Evolutionary conservation across 345 rosid genomes (phyloP).

Genomic region (Eucalyptus pauciflora): DNA sequence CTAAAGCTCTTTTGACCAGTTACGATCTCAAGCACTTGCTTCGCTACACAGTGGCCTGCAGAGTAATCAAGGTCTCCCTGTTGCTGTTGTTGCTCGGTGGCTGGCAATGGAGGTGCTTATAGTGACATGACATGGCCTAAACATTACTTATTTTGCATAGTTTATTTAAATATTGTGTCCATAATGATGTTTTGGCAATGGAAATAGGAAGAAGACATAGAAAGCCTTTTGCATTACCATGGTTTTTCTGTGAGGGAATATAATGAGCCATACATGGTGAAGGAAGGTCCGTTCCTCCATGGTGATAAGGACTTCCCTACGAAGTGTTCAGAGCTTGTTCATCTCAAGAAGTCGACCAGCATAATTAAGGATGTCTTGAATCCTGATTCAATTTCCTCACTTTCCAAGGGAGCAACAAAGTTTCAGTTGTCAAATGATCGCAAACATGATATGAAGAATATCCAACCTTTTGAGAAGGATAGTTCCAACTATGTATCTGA

Average conservation of each 20-base stretch:
- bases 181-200: slow-evolving; percentile 4
- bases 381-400: slow-evolving; percentile 13
- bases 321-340: slow-evolving; percentile 78
- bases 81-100: slow-evolving; percentile 65
- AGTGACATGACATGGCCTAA: neutral
- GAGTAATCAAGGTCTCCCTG: slow-evolving; percentile 87
- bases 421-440: slow-evolving; percentile 8
- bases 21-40: slow-evolving; percentile 88
- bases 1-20: slow-evolving; percentile 31
- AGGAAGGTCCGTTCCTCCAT: slow-evolving; percentile 76
- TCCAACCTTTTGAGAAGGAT: slow-evolving; percentile 19
- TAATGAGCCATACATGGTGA: slow-evolving; percentile 92
- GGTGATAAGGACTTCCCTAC: slow-evolving; percentile 71
- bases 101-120: slow-evolving; percentile 81
- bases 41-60: slow-evolving; percentile 77
- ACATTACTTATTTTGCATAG: neutral
- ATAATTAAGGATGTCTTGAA: slow-evolving; percentile 60
- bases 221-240: slow-evolving; percentile 53
- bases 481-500: slow-evolving; percentile 13
- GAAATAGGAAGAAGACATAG: slow-evolving; percentile 72
- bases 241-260: slow-evolving; percentile 69
- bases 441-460: slow-evolving; percentile 12
- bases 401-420: slow-evolving; percentile 13
- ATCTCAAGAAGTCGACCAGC: slow-evolving; percentile 50
- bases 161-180: neutral